Conservation (phyloP, 2,329 filamentous ascomycete species). For the Monosporascus sp. region DNA sequence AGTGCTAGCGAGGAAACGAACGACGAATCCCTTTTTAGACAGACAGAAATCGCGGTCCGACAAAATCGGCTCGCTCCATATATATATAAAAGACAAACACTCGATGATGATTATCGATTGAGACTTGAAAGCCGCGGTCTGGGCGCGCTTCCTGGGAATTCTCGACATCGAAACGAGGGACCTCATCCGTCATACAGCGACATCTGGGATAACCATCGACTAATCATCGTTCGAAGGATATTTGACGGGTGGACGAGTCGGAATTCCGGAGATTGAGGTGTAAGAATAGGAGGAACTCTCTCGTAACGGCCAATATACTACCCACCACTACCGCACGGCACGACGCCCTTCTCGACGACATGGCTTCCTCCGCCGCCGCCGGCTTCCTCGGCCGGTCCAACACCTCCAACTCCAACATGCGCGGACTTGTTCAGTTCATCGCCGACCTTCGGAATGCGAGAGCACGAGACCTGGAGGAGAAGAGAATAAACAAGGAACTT, state of each 20-base stretch:
- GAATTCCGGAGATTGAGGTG: slow-evolving; percentile 12
- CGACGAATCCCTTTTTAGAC: not conserved
- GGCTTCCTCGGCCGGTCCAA: slow-evolving; percentile 64
- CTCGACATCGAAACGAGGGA: slow-evolving; percentile 12
- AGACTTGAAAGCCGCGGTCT: slow-evolving; percentile 27
- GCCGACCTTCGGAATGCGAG: slow-evolving; percentile 92
- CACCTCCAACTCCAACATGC: slow-evolving; percentile 64
- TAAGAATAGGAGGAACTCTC: slow-evolving; percentile 14
- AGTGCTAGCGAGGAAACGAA: not conserved
- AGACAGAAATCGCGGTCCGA: no score
- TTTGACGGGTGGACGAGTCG: slow-evolving; percentile 14
- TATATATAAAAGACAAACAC: not conserved
- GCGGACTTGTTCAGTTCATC: slow-evolving; percentile 94
- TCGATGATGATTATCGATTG: slow-evolving; percentile 28
- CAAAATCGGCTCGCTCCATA: no score
- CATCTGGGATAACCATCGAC: not conserved
- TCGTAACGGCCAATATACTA: not conserved
- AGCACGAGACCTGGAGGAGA: slow-evolving; percentile 93
- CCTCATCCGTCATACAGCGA: not conserved
- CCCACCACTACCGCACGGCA: not conserved
- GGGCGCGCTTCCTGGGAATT: slow-evolving; percentile 23
- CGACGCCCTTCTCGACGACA: slow-evolving; percentile 26
- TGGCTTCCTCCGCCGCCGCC: slow-evolving; percentile 50
- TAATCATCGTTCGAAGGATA: slow-evolving; percentile 9
- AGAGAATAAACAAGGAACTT: slow-evolving; percentile 98